Evolutionary conservation across 345 rosid genomes (phyloP), one percentile per base, ranked within the genome.

Genomic region (Corchorus capsularis): DNA sequence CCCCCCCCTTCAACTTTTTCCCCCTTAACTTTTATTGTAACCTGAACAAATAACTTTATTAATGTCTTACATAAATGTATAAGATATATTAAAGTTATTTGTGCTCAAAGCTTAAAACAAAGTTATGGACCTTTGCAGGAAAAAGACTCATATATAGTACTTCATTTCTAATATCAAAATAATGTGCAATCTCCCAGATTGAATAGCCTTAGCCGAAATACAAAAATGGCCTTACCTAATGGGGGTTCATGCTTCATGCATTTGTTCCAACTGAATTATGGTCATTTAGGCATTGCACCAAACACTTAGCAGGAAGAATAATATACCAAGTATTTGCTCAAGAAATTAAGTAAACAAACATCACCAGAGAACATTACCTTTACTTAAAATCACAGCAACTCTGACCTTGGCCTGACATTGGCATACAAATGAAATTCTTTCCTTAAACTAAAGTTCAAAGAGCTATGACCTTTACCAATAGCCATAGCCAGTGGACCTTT

Each of bases 401-500:
- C 27, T 1, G 27, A 27, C 27, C 27, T 27, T 27, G 98, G 98
- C 86, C 98, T 90, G 39, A 94, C 98, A 80, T 93, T 93, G 75
- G 98, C 98, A 72, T 91, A 93, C 72, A 94, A 78, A 80, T 94
- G 91, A 75, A 94, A 92, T 63, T 94, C 98, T 82, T 94, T 94
- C 89, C 98, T 87, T 39, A 94, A 86, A 61, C 97, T 94, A 62
- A 93, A 82, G 64, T 93, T 93, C 91, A 94, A 80, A 62, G 98
- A 94, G 59, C 98, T 93, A 77, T 94, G 98, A 54, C 98, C 98
- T 81, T 94, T 93, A 50, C 98, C 98, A 78, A 94, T 93, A 17
- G 98, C 97, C 16, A 98, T 94, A 1, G 98, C 98, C 98, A 94
- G 93, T 55, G 98, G 98, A 27, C 98, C 98, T 89, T 94, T 94